Conservation (phyloP, 2,329 filamentous ascomycete species). For the Exophiala mesophila region DNA sequence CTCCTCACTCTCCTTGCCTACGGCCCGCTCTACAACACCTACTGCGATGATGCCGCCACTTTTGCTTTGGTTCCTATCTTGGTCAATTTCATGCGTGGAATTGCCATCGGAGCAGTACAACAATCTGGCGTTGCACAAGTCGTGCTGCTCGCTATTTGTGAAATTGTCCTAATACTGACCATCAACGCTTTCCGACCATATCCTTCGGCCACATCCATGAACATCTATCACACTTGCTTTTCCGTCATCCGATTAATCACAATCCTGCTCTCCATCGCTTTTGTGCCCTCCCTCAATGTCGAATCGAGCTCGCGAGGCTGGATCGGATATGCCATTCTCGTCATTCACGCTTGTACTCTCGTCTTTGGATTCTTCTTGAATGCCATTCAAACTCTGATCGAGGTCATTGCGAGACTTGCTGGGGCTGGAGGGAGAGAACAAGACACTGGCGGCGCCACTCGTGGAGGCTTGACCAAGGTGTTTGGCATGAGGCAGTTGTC, state of each 20-base stretch:
- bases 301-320: constrained; percentile 78
- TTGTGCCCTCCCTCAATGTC: constrained; percentile 76
- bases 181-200: constrained; percentile 88
- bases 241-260: constrained; percentile 70
- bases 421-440: constrained; percentile 64
- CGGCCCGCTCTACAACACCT: constrained; percentile 94
- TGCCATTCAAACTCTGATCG: constrained; percentile 81
- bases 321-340: constrained; percentile 87
- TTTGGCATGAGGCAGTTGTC: constrained; percentile 89
- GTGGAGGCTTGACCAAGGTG: constrained; percentile 82
- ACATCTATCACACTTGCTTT: constrained; percentile 86
- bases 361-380: constrained; percentile 92
- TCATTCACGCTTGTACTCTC: constrained; percentile 78
- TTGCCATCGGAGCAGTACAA: constrained; percentile 89
- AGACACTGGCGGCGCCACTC: constrained; percentile 52
- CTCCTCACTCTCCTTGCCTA: constrained; percentile 83
- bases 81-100: constrained; percentile 76
- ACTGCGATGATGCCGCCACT: constrained; percentile 84
- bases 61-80: constrained; percentile 85
- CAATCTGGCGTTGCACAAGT: constrained; percentile 90
- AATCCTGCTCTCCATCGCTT: constrained; percentile 72
- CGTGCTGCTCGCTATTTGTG: constrained; percentile 85
- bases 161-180: constrained; percentile 83
- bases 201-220: constrained; percentile 90
- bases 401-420: constrained; percentile 75